A percentile compares a stretch with the other conserved stretches of the same genome.
These are phyloP conservation scores for Paramecium octaurelia DNA, from an alignment of 73 alveolate species.

Conservation along the genomic window DNA sequence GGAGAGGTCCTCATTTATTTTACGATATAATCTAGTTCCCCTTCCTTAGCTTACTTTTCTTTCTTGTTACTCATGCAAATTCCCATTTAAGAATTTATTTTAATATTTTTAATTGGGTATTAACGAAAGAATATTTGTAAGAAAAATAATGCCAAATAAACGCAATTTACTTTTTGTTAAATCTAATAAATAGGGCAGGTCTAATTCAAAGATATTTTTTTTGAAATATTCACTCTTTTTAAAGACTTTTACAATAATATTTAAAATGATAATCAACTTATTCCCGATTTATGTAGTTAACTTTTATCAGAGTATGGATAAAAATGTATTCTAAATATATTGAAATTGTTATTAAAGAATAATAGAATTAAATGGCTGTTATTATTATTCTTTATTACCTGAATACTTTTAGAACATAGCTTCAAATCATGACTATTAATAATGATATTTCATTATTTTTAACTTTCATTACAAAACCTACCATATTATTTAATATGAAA, in stretches of 20 bases:
- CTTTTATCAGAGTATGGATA: too few species aligned
- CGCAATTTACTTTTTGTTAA: not conserved
- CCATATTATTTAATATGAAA: too few species aligned
- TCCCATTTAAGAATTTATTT: not conserved
- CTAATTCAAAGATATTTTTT: not conserved
- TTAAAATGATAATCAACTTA: not conserved
- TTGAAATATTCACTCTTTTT: not conserved
- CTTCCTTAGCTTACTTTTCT: not conserved
- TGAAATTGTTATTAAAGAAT: too few species aligned
- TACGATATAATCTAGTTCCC: not conserved
- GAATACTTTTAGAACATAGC: too few species aligned
- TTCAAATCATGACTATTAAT: not conserved
- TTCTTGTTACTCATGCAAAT: not conserved
- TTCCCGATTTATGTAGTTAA: not conserved
- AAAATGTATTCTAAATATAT: too few species aligned
- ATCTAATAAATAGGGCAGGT: not conserved
- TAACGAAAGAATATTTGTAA: not conserved
- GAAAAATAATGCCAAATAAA: not conserved
- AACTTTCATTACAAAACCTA: not conserved
- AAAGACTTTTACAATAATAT: not conserved
- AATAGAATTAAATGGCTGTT: too few species aligned
- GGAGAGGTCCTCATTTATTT: not conserved
- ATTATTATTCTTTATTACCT: not conserved
- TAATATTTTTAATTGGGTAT: not conserved
- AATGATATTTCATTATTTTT: too few species aligned